Base-by-base conservation (phyloP, 805 yeast genomes). In the Zygotorulaspora sp. region DNA sequence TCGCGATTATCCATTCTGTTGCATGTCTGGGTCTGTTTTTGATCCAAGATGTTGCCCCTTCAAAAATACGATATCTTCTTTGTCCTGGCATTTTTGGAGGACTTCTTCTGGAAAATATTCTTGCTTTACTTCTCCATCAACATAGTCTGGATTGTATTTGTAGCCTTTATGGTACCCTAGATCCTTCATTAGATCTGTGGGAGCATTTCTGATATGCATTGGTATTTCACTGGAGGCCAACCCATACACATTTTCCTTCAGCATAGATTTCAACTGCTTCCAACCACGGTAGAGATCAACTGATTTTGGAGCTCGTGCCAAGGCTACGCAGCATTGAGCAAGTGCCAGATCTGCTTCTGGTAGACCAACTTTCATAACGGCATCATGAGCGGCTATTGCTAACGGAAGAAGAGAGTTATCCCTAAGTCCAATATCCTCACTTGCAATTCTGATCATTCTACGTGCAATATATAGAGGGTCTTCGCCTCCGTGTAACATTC, bases 401-500 rank as follows among this genome's bases (percentile, higher is more conserved):
- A 92, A 81, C 2, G 96, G 95, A 29, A 92, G 63, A 49, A 94
- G 78, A 1, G 83, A 62, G 35, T 87, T 86, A 58, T 92, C 97
- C 3, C 83, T 68, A 2, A 85, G 63, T 0, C 99, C 99, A 18
- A 92, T 68, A 58, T 92, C 99, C 57, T 92, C 99, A 54, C 92
- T 81, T 0, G 98, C 97, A 14, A 92, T 92, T 3, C 96, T 71
- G 4, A 92, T 80, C 94, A 92, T 83, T 48, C 98, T 67, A 29
- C 99, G 69, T 0, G 92, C 88, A 9, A 92, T 78, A 52, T 83
- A 92, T 16, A 87, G 62, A 0, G 97, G 97, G 53, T 85, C 94
- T 57, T 94, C 98, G 0, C 98, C 98, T 2, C 95, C 94, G 47
- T 77, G 73, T 1, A 92, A 67, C 98, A 92, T 92, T 32, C 88